Evolutionary conservation across 352 stramenopile genomes (phyloP), one percentile per base, ranked within the genome.

Genomic region (Globisporangium ultimum): DNA sequence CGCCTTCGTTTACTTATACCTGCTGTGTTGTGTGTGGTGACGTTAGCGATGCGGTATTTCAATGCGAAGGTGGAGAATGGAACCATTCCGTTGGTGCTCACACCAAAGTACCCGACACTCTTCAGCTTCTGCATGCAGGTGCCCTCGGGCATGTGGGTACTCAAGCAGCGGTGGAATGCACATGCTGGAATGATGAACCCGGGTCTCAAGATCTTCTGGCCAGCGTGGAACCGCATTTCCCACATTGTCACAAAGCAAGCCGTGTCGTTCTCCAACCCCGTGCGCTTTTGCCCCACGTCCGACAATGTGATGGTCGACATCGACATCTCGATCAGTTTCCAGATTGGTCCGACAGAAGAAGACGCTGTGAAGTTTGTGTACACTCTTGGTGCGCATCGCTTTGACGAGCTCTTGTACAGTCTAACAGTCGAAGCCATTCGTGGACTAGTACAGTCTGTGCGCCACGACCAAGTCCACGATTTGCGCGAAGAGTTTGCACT

Each of bases 291-390:
- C 51, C 81, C 84, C 11, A 95, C 87, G 11, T 76, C 70, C 12
- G 84, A 96, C 66, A 96, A 94, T 51, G 84, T 96, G 15, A 94
- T 96, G 84, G 78, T 93, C 15, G 73, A 93, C 58, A 89, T 95
- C 48, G 82, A 93, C 68, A 86, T 93, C 55, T 95, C 85, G 38
- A 87, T 95, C 66, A 93, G 80, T 51, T 90, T 95, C 72, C 82
- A 91, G 66, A 91, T 95, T 48, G 85, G 85, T 1, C 85, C 85
- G 2, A 89, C 70, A 0, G 70, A 82, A 28, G 72, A 95, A 2
- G 85, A 91, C 40, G 85, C 80, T 3, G 78, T 87, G 60, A 87
- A 76, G 55, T 95, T 95, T 71, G 84, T 95, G 28, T 95, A 95
- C 68, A 69, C 73, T 32, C 64, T 95, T 17, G 85, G 85, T 3